Conservation (phyloP, 495 filamentous ascomycete genomes). For the Hypoxylon crocopeplum region DNA sequence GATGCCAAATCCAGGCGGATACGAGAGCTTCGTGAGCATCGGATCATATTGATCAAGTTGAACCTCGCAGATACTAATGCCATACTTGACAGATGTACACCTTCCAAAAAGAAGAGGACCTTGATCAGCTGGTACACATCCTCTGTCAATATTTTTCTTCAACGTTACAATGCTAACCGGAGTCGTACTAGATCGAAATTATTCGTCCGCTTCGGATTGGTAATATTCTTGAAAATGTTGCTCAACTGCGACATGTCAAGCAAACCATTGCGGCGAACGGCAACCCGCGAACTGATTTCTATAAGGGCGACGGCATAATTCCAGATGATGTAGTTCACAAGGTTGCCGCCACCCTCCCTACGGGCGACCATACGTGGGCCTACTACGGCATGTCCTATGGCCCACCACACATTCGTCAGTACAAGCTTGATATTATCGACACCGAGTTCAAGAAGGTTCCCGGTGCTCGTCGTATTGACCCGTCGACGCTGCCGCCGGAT, state of each 20-base stretch:
- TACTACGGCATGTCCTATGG: constrained; percentile 60
- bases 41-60: neutral
- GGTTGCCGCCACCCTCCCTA: constrained; percentile 45
- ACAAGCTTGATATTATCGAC: constrained; percentile 44
- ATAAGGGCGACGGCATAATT: constrained; percentile 47
- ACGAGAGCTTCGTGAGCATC: constrained; percentile 52
- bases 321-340: constrained; percentile 46
- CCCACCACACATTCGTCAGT: constrained; percentile 38
- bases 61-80: constrained; percentile 4
- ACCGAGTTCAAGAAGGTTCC: constrained; percentile 47
- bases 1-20: constrained; percentile 55
- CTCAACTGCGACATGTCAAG: constrained; percentile 60
- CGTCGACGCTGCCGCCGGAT: constrained; percentile 40
- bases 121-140: constrained; percentile 45
- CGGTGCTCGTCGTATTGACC: constrained; percentile 47
- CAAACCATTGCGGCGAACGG: constrained; percentile 55
- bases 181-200: constrained; percentile 44
- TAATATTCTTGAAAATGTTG: constrained; percentile 63
- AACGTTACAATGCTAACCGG: neutral
- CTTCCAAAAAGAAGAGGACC: constrained; percentile 58
- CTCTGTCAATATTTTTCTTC: neutral
- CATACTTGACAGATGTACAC: constrained; percentile 47
- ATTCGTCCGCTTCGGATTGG: constrained; percentile 59
- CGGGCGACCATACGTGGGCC: constrained; percentile 55
- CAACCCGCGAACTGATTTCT: constrained; percentile 53